Base-by-base conservation (phyloP, 23 red algal genomes). In the Gracilariopsis chorda region DNA sequence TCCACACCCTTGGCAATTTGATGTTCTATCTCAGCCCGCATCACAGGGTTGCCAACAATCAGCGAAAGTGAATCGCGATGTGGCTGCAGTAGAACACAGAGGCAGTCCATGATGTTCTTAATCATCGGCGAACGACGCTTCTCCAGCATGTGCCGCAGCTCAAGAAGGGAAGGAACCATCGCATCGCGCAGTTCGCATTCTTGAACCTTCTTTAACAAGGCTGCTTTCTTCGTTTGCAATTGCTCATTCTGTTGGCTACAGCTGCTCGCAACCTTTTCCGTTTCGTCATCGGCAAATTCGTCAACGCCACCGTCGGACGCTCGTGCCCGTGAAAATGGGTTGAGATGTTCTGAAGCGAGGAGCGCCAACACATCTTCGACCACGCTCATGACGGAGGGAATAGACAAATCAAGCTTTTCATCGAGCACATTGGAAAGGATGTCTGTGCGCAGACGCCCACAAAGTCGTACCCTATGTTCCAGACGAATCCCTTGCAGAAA, bases 101-200 rank as follows among this genome's bases (percentile, higher is more conserved):
- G 49, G 40, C 76, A 92, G 37, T 55, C 53, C 51, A 51, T 77
- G 5, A 92, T 10, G 20, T 53, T 82, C 43, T 63, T 45, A 25
- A 61, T 34, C 34, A 82, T 53, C 13, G 89, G 89, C 19, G 89
- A 92, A 37, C 89, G 77, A 1, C 35, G 37, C 17, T 62, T 57
- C 52, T 77, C 63, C 35, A 92, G 78, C 10, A 65, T 60, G 23
- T 48, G 56, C 4, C 77, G 57, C 5, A 92, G 63, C 40, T 92
- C 89, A 28, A 92, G 5, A n/a, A 92, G 79, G 10, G 51, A 39
- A 10, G 89, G 89, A 40, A 92, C 33, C 4, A 77, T 70, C 0
- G 46, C 49, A 21, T 82, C 79, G 14, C 79, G 75, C 30, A 92
- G 65, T 64, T 83, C 89, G n/a, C 73, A 68, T 46, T 65, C 57